Evolutionary conservation across 1,284 basidiomycete genomes (phyloP), one percentile per base, ranked within the genome.

Genomic region (Anthracocystis setariae): DNA sequence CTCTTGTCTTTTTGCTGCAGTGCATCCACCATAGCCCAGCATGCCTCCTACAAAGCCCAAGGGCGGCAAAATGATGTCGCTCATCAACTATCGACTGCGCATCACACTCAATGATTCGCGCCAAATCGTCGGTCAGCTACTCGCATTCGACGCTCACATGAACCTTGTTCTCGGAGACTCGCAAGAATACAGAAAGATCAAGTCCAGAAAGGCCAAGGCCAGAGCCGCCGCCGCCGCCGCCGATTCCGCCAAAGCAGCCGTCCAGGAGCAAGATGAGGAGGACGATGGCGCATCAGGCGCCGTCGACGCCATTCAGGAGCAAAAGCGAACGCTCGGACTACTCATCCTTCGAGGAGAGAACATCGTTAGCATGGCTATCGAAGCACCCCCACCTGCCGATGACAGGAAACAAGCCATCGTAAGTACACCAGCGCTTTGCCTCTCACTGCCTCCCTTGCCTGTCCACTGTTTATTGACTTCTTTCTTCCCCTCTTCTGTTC

Each of bases 81-180:
- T 98, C 85, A 90, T 98, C 86, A 95, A 98, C 86, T 98, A 95
- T 90, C 88, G 95, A 83, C 88, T 98, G 77, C 94, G 93, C 85
- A 90, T 98, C 69, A 97, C 94, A 56, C 90, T 98, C 85, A 98
- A 96, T 89, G 96, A 99, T 85, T 93, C 93, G 61, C 91, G 96
- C 82, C 89, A 92, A 60, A 87, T 98, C 77, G 93, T 92, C 43
- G 96, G 96, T 46, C 96, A 98, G 85, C 95, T 98, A 91, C 90
- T 99, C 81, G 96, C 96, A 49, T 99, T 98, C 83, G 96, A 99
- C 87, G 91, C 92, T 81, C 96, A 98, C 86, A 98, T 98, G 95
- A 99, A 99, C 86, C 88, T 99, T 76, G 96, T 99, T 49, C 86
- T 99, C 55, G 93, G 94, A 13, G 95, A 98, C 77, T 78, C 79